Evolutionary conservation across 176 grass and related monocot species (phyloP).

Genomic region (Aegilops umbellulata): DNA sequence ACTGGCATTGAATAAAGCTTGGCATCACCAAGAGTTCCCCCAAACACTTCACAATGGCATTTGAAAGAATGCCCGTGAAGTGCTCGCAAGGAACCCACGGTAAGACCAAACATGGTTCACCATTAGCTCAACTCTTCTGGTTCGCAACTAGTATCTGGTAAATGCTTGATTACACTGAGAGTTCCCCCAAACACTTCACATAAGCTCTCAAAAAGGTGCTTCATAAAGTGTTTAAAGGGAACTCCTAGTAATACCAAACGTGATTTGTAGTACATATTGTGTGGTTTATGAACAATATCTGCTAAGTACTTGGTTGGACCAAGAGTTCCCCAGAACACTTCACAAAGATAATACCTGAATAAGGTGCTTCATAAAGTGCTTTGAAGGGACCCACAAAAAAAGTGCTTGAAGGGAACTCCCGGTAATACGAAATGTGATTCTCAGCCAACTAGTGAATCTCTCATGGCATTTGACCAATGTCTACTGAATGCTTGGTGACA

Average conservation of each 20-base stretch:
- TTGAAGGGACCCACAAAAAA: too few relatives aligned
- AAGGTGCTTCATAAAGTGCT: slow-evolving; percentile 1
- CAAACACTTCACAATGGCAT: too few relatives aligned
- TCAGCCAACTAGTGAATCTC: background rate
- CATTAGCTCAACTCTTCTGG: background rate
- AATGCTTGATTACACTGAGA: slow-evolving; percentile 35
- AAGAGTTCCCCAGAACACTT: slow-evolving; percentile 50
- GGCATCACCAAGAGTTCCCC: too few relatives aligned
- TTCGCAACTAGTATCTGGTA: background rate
- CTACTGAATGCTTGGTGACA: slow-evolving; percentile 4
- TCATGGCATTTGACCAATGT: background rate
- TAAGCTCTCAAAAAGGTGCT: background rate
- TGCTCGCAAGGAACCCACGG: too few relatives aligned
- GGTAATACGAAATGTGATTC: background rate
- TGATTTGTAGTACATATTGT: background rate
- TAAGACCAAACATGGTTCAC: background rate
- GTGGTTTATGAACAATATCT: background rate
- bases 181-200: slow-evolving; percentile 77
- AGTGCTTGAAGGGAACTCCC: slow-evolving; percentile 37
- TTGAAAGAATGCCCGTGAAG: too few relatives aligned
- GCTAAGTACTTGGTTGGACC: background rate
- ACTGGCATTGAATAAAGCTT: too few relatives aligned
- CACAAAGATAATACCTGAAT: background rate
- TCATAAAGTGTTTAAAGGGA: background rate
- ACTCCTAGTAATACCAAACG: background rate